phyloP scores from a whole-genome alignment of 305 asterid genomes.

The Rubia tinctorum region DNA sequence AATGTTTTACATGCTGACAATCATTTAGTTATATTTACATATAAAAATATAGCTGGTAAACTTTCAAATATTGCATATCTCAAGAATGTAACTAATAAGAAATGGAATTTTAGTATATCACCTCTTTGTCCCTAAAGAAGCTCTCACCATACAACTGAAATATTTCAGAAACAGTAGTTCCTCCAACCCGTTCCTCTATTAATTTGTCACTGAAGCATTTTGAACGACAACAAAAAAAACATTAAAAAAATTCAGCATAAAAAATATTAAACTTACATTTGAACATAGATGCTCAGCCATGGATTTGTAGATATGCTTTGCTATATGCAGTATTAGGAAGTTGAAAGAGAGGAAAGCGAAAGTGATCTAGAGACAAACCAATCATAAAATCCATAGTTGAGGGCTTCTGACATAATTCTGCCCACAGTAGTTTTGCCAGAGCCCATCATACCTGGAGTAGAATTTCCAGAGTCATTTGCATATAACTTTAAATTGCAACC shows the following conservation, averaged over 20 bases:
- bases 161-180: conserved; percentile 70
- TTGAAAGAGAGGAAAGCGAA: not conserved
- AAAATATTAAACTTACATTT: not conserved
- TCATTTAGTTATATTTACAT: not conserved
- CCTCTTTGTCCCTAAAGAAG: conserved; percentile 91
- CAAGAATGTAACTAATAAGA: conserved; percentile 3
- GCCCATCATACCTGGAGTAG: conserved; percentile 89
- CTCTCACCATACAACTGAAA: conserved; percentile 69
- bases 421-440: conserved; percentile 98
- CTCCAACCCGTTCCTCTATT: conserved; percentile 80
- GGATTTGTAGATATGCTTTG: not conserved
- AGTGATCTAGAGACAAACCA: conserved; percentile 42
- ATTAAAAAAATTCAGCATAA: not conserved
- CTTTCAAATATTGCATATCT: not conserved
- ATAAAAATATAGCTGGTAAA: not conserved
- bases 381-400: conserved; percentile 81
- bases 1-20: not conserved
- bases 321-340: not conserved
- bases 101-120: conserved; percentile 25
- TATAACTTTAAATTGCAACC: not conserved
- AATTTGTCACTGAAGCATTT: conserved; percentile 58
- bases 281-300: not conserved
- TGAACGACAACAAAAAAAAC: conserved; percentile 13
- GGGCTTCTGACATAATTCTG: conserved; percentile 68
- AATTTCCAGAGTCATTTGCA: conserved; percentile 12